Conservation (phyloP, 2,329 filamentous ascomycete species). For the Ophiostoma sp. region DNA sequence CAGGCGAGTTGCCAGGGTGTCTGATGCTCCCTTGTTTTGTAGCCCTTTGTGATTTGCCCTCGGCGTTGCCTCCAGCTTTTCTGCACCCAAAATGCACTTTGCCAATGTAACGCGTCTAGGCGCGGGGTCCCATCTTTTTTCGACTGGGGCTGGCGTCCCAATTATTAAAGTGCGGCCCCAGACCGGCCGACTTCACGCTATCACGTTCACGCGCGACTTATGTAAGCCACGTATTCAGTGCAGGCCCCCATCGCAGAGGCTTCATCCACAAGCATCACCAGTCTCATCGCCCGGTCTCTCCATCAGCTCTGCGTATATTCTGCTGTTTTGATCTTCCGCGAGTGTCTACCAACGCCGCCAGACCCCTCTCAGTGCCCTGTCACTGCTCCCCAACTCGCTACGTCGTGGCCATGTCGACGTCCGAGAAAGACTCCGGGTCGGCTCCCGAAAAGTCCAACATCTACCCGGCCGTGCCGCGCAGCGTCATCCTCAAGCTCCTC, state of each 20-base stretch:
- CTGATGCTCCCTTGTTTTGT: neutral
- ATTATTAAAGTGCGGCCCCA: neutral
- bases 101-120: constrained; percentile 18
- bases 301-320: neutral
- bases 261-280: neutral
- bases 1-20: too few relatives aligned
- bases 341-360: constrained; percentile 25
- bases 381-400: too few relatives aligned
- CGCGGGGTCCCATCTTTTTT: constrained; percentile 23
- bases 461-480: constrained; percentile 72
- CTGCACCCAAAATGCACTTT: neutral
- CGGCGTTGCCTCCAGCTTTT: neutral
- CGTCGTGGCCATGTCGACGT: neutral
- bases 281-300: neutral
- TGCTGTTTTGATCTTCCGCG: neutral
- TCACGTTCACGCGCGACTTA: constrained; percentile 14
- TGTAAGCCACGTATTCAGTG: constrained; percentile 1
- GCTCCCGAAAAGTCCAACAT: constrained; percentile 61
- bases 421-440: constrained; percentile 28
- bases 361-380: neutral
- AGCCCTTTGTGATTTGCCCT: neutral
- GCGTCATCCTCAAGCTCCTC: constrained; percentile 85
- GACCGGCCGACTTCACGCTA: constrained; percentile 18
- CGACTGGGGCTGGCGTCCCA: neutral
- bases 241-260: neutral